Evolutionary conservation across 352 stramenopile genomes (phyloP), one percentile per base, ranked within the genome.

Genomic region (Elongisporangium prolatum): DNA sequence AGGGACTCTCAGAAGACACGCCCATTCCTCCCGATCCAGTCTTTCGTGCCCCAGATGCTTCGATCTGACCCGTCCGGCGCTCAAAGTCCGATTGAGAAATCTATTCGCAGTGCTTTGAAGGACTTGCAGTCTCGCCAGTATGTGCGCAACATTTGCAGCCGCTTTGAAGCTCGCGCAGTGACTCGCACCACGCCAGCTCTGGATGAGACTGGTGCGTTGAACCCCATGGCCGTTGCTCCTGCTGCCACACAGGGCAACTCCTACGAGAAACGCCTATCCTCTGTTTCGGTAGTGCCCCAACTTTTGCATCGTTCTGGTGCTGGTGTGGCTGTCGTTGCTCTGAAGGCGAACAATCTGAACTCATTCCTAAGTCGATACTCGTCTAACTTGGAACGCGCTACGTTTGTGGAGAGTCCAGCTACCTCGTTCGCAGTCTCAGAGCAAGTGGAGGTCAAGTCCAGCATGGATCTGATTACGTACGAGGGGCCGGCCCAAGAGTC

Each of bases 281-380:
- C 34, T 0, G 34, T 44, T 9, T 44, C 34, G 5, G 34, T 11
- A 17, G 34, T 17, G 11, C 5, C 34, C 5, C 34, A 44, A 44
- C 34, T 44, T 16, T 7, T 13, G 11, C 34, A 44, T 9, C 34
- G 34, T 44, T 44, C 34, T 44, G 34, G 34, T 44, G 34, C 11
- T 16, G 34, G 5, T 44, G 6, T 44, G 11, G 11, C 34, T 9
- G 34, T 13, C 34, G 34, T 44, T 16, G 34, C 34, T 17, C 11
- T 13, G 11, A 44, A 44, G 34, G 34, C 34, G 0, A 86, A 84
- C 69, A 87, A 87, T 37, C 60, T 90, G 14, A 86, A 79, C 49
- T 81, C 80, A 16, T 90, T 90, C 58, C 60, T 88, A 18, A 70
- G 76, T 24, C 77, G 80, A 20, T 90, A 77, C 53, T 75, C 76